phyloP scores from a whole-genome alignment of 768 basidiomycete genomes.

The Leucocoprinus birnbaumii region DNA sequence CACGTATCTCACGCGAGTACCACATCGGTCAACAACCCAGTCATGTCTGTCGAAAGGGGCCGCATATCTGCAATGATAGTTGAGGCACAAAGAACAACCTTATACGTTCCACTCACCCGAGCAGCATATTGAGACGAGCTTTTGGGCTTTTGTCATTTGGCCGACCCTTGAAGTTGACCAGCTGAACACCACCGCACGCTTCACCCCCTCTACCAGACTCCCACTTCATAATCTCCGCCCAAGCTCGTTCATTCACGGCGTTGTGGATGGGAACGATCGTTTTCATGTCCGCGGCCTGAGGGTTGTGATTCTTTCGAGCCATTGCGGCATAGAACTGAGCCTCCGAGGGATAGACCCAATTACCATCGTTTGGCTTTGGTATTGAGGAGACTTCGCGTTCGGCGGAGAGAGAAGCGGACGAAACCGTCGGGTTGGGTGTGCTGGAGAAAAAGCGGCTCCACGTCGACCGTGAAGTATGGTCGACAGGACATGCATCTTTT shows the following conservation, averaged over 20 bases:
- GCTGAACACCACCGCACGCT: slow-evolving; percentile 73
- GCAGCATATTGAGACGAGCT: slow-evolving; percentile 76
- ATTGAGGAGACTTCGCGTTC: slow-evolving; percentile 88
- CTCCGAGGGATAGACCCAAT: slow-evolving; percentile 98
- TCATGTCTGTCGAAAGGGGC: slow-evolving; percentile 97
- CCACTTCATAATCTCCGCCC: slow-evolving; percentile 82
- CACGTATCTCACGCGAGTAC: slow-evolving; percentile 84
- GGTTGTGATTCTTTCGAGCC: slow-evolving; percentile 90
- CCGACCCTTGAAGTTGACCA: slow-evolving; percentile 89
- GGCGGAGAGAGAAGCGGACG: slow-evolving; percentile 46
- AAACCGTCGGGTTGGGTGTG: slow-evolving; percentile 16
- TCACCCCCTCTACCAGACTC: slow-evolving; percentile 80
- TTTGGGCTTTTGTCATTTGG: slow-evolving; percentile 78
- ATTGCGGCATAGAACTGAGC: slow-evolving; percentile 99
- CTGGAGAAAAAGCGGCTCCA: slow-evolving; percentile 41
- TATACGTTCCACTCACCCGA: slow-evolving; percentile 60
- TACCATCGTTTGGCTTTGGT: slow-evolving; percentile 63
- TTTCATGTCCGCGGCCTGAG: slow-evolving; percentile 86
- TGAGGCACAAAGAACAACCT: slow-evolving; percentile 4
- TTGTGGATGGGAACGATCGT: slow-evolving; percentile 98
- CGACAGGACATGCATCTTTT: slow-evolving; percentile 36
- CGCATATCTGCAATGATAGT: slow-evolving; percentile 61
- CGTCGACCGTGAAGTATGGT: slow-evolving; percentile 34
- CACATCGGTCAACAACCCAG: slow-evolving; percentile 95
- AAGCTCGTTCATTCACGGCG: slow-evolving; percentile 94